phyloP scores from a whole-genome alignment of 1,284 basidiomycete genomes.

The Porodaedalea pini region DNA sequence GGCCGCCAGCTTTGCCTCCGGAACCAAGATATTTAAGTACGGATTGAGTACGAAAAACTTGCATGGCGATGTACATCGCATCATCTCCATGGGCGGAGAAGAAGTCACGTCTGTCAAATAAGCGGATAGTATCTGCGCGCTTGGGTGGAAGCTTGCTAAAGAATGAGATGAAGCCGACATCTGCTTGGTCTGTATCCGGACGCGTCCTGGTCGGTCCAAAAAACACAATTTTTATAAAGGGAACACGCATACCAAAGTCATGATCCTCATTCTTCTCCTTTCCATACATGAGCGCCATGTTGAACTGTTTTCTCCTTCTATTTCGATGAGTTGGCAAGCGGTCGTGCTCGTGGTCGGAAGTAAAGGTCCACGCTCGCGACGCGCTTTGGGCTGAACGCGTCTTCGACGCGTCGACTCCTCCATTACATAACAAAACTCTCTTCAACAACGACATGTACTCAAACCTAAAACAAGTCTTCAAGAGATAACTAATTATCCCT shows the following conservation, averaged over 20 bases:
- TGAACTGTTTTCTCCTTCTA: constrained; percentile 13
- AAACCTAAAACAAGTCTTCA: too few species aligned
- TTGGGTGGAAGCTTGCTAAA: constrained; percentile 65
- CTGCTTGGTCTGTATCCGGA: constrained; percentile 43
- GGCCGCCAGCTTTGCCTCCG: constrained; percentile 51
- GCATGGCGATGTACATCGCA: constrained; percentile 81
- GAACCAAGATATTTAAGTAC: constrained; percentile 80
- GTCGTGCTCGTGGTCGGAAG: too few species aligned
- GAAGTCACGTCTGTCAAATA: constrained; percentile 85
- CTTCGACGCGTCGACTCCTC: too few species aligned
- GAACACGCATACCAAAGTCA: constrained; percentile 36
- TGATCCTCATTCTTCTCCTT: constrained; percentile 59
- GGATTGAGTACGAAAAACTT: constrained; percentile 83
- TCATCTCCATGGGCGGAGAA: constrained; percentile 89
- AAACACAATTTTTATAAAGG: background rate
- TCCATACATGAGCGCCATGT: constrained; percentile 63
- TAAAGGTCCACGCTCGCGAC: too few species aligned
- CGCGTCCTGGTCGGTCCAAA: constrained; percentile 2
- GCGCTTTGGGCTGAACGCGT: too few species aligned
- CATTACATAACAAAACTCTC: too few species aligned
- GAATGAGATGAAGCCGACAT: constrained; percentile 76
- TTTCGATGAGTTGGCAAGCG: too few species aligned
- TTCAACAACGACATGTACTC: too few species aligned
- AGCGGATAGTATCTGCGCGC: constrained; percentile 71
- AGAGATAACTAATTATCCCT: too few species aligned